Base-by-base conservation (phyloP, 2,329 filamentous ascomycete species). In the Diaporthe longicolla region DNA sequence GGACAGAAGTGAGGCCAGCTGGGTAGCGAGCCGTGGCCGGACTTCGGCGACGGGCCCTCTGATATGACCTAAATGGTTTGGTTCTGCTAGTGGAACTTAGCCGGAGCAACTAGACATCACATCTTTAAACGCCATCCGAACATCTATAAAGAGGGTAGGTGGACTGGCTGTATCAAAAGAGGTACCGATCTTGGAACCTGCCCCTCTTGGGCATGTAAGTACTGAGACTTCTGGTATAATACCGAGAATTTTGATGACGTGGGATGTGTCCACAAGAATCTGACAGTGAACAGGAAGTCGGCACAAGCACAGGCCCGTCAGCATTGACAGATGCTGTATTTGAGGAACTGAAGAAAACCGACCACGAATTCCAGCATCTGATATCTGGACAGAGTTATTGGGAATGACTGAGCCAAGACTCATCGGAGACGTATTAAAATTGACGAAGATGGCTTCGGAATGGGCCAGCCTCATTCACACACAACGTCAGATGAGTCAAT, bases 81-180 rank as follows among this genome's bases (percentile, higher is more conserved):
- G 75, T 82, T 83, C 59, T 82, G 81, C 73, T 81, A 83, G 70
- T 83, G 81, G 81, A 81, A 81, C 24, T 81, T 83, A 54, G 81
- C 80, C 17, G 80, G 80, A 0, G 79, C 79, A 0, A 80, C 82
- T 0, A 78, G 81, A 0, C 82, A 82, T 48, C 79, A 69, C 82
- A 0, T 81, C 83, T 66, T 52, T 45, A 29, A 77, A 70, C 24
- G 81, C 82, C 77, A 76, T 77, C 9, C 74, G 75, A 8, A 76
- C 75, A 10, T 77, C 80, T 13, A 48, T 83, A 10, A 37, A 69
- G 3, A 75, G 76, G 9, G 72, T 82, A 0, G 73, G 24, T 1
- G 58, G 8, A 13, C 19, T 63, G 17, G 37, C 58, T 29, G 37
- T 24, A 13, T 17, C n/a, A 45, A 29, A n/a, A 7, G 19, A 1